These are phyloP conservation scores for Zygoascus bituminiphila DNA, from an alignment of 805 yeast species.

Conservation along the genomic window DNA sequence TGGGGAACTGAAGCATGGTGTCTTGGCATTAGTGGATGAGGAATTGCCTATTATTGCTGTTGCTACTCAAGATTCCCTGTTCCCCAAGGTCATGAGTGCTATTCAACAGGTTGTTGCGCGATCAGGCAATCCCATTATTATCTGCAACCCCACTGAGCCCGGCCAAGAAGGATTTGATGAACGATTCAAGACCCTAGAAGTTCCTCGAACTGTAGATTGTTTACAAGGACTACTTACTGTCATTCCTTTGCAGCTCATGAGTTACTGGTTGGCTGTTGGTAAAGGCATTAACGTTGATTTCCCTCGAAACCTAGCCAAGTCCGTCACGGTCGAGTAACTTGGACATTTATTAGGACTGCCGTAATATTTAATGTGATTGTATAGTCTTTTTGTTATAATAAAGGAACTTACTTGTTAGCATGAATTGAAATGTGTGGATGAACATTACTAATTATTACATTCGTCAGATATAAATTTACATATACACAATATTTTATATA, in stretches of 20 bases:
- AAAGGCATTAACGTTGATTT: slow-evolving; percentile 96
- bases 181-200: slow-evolving; percentile 55
- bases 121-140: slow-evolving; percentile 91
- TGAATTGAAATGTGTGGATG: not conserved
- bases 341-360: not conserved
- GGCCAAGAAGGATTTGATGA: slow-evolving; percentile 45
- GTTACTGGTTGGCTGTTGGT: slow-evolving; percentile 93
- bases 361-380: not conserved
- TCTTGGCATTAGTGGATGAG: slow-evolving; percentile 91
- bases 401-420: not conserved
- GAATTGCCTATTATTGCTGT: slow-evolving; percentile 88
- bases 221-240: slow-evolving; percentile 93
- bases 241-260: slow-evolving; percentile 88
- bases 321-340: slow-evolving; percentile 86
- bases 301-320: slow-evolving; percentile 97
- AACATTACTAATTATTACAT: not conserved
- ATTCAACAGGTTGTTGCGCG: slow-evolving; percentile 96
- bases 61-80: slow-evolving; percentile 92
- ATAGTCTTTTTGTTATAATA: not conserved
- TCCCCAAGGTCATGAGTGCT: slow-evolving; percentile 93
- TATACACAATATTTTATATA: not conserved
- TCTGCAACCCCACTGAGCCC: slow-evolving; percentile 54
- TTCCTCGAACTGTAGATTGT: slow-evolving; percentile 94
- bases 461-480: not conserved
- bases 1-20: slow-evolving; percentile 98